phyloP scores from a whole-genome alignment of 2,329 filamentous ascomycete species.

The Verticillium nonalfalfae region DNA sequence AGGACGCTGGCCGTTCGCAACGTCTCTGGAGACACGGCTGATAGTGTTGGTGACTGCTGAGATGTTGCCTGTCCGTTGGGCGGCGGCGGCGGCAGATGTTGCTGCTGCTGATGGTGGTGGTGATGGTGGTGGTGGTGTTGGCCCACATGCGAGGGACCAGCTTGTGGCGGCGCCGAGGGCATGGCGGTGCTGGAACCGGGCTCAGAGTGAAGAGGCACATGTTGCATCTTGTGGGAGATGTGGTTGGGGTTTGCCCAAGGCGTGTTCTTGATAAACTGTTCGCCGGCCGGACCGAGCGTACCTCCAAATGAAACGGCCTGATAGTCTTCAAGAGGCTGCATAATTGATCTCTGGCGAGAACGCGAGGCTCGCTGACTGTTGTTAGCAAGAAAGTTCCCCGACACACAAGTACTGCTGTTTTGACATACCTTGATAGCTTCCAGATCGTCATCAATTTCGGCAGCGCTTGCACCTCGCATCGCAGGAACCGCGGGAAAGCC shows the following conservation, averaged over 20 bases:
- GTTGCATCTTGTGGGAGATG: conserved; percentile 53
- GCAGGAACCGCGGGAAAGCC: conserved; percentile 94
- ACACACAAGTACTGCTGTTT: not conserved
- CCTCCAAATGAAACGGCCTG: conserved; percentile 36
- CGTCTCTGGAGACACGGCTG: conserved; percentile 6
- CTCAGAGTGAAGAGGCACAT: conserved; percentile 20
- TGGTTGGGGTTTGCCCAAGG: conserved; percentile 91
- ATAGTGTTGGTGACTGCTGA: conserved; percentile 3
- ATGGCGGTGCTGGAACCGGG: conserved; percentile 5
- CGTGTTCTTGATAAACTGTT: conserved; percentile 83
- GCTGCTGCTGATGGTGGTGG: not conserved
- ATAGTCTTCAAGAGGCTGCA: conserved; percentile 38
- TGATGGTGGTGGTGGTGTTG: not conserved
- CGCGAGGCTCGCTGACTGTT: not conserved
- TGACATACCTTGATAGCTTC: conserved; percentile 73
- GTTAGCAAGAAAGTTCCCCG: not conserved
- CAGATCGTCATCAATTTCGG: conserved; percentile 80
- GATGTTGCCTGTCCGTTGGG: conserved; percentile 5
- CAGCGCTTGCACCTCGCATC: conserved; percentile 63
- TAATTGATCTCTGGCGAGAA: conserved; percentile 11
- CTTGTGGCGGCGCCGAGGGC: conserved; percentile 4
- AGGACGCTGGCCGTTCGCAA: conserved; percentile 10
- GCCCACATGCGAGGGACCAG: conserved; percentile 3
- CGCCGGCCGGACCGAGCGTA: conserved; percentile 61
- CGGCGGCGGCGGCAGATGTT: too few species aligned